Evolutionary conservation across 2,329 filamentous ascomycete species (phyloP).

Genomic region (Fusarium phyllophilum): DNA sequence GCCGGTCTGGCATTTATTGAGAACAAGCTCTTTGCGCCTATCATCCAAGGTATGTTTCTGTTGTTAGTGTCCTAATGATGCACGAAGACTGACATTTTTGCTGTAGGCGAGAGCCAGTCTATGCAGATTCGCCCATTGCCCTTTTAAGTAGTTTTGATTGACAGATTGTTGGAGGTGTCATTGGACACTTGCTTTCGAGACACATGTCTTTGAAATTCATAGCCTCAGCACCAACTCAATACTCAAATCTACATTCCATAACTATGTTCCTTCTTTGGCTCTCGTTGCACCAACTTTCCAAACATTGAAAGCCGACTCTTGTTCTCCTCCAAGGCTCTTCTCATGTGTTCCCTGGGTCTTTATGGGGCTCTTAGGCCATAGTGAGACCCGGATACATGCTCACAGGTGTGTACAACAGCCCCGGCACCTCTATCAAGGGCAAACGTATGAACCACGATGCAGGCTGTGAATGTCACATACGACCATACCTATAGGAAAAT

Average conservation of each 20-base stretch:
- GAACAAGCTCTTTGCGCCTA: neutral
- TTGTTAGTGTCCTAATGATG: fast-evolving
- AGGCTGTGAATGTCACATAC: neutral
- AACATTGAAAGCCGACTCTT: neutral
- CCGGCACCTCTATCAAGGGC: fast-evolving
- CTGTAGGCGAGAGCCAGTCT: neutral
- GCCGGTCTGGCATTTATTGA: neutral
- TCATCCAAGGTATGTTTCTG: neutral
- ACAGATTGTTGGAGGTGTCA: fast-evolving
- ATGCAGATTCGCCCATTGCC: neutral
- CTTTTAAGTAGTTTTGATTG: neutral
- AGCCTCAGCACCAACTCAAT: neutral
- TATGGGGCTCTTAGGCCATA: fast-evolving
- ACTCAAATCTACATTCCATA: neutral
- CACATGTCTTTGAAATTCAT: neutral
- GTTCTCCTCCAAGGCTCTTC: neutral
- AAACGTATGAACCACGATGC: neutral
- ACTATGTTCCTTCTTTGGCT: fast-evolving
- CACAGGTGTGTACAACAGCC: fast-evolving
- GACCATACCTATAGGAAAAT: neutral
- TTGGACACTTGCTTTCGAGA: neutral
- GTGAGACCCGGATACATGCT: fast-evolving
- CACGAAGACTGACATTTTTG: neutral
- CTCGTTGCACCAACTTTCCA: fast-evolving
- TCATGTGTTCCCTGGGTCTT: neutral